Evolutionary conservation across 2,329 filamentous ascomycete genomes (phyloP).

Genomic region (Fonsecaea pedrosoi): DNA sequence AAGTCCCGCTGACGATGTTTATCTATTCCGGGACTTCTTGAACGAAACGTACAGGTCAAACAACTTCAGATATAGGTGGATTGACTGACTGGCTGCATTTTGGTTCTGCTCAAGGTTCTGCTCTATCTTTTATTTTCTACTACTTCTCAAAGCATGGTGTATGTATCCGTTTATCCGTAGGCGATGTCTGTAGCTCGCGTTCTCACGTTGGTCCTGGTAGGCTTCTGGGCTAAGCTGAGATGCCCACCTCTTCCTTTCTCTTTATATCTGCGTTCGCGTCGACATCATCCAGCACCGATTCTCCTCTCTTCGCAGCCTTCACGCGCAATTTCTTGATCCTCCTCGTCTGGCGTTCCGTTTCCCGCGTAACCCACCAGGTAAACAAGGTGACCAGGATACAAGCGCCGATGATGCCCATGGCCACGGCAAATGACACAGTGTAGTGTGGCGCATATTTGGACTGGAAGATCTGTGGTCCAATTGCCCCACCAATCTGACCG

Average conservation of each 20-base stretch:
- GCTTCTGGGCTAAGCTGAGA: slow-evolving; percentile 1
- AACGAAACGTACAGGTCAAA: no score
- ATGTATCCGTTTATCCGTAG: background rate
- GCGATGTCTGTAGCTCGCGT: background rate
- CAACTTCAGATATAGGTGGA: no score
- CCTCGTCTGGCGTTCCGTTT: slow-evolving; percentile 55
- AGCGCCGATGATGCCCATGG: slow-evolving; percentile 55
- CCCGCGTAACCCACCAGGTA: slow-evolving; percentile 56
- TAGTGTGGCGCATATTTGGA: slow-evolving; percentile 55
- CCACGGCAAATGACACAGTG: slow-evolving; percentile 51
- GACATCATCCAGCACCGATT: slow-evolving; percentile 55
- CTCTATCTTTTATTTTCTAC: background rate
- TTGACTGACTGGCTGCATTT: background rate
- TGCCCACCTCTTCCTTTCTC: slow-evolving; percentile 23
- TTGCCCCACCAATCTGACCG: slow-evolving; percentile 57
- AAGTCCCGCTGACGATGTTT: no score
- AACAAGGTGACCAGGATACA: slow-evolving; percentile 51
- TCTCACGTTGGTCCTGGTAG: background rate
- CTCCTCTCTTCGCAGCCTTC: slow-evolving; percentile 50
- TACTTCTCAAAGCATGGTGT: background rate
- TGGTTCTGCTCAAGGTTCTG: background rate
- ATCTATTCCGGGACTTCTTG: no score
- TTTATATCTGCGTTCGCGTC: slow-evolving; percentile 48
- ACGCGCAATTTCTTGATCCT: slow-evolving; percentile 53
- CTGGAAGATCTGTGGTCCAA: slow-evolving; percentile 57